These are phyloP conservation scores for Xylaria sp. DNA, from an alignment of 2,329 filamentous ascomycete species.

Conservation along the genomic window DNA sequence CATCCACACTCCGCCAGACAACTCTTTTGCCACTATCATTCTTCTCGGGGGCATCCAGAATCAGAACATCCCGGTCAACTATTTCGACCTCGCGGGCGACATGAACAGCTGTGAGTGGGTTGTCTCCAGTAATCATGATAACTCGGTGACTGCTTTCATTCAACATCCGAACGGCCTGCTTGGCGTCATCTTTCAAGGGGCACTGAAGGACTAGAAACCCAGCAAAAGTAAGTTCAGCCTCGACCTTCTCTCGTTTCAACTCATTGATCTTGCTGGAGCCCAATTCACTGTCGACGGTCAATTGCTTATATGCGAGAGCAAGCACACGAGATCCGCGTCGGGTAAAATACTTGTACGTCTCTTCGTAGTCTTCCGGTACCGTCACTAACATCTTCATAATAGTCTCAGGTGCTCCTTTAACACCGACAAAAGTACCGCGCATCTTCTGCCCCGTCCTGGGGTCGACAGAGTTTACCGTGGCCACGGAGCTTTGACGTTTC, in stretches of 20 bases:
- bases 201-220: constrained; percentile 96
- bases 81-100: constrained; percentile 97
- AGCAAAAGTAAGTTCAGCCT: constrained; percentile 85
- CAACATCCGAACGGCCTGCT: constrained; percentile 93
- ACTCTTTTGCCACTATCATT: constrained; percentile 82
- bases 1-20: constrained; percentile 95
- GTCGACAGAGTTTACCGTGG: constrained; percentile 80
- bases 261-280: constrained; percentile 89
- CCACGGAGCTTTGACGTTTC: constrained; percentile 95
- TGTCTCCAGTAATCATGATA: constrained; percentile 99
- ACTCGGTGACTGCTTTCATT: constrained; percentile 99
- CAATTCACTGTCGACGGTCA: constrained; percentile 83
- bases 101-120: constrained; percentile 94
- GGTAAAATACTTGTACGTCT: constrained; percentile 98
- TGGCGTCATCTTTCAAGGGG: constrained; percentile 94
- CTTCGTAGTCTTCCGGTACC: constrained; percentile 89
- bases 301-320: constrained; percentile 91
- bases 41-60: constrained; percentile 93
- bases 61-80: constrained; percentile 93
- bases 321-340: constrained; percentile 94
- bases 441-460: constrained; percentile 78
- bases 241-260: constrained; percentile 91
- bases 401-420: constrained; percentile 97
- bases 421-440: constrained; percentile 89
- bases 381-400: constrained; percentile 92